phyloP scores from a whole-genome alignment of 805 yeast genomes.

The fission yeast (Schizosaccharomyces pombe) region DNA sequence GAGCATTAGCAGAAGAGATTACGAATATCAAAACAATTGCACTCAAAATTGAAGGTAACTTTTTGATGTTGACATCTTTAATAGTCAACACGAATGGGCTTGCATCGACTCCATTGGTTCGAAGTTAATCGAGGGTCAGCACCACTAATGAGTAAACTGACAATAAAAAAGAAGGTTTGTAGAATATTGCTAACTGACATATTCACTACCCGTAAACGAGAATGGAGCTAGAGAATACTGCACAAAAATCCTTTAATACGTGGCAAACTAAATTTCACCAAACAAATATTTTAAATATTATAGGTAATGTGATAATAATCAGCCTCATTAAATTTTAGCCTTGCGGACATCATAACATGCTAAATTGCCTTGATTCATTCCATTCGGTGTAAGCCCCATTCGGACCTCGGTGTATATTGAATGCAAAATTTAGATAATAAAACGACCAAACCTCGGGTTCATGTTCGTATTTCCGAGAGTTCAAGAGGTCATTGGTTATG shows the following conservation, averaged over 20 bases:
- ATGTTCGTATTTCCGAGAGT: no score
- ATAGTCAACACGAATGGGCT: conserved; percentile 60
- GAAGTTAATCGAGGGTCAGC: conserved; percentile 27
- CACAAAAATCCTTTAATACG: conserved; percentile 49
- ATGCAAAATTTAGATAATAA: no score
- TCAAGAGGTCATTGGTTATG: no score
- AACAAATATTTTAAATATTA: no score
- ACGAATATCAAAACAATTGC: conserved; percentile 47
- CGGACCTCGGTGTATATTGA: no score
- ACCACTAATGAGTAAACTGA: conserved; percentile 51
- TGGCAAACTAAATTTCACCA: no score
- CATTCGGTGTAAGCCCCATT: no score
- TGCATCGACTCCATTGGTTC: conserved; percentile 25
- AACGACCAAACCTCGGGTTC: no score
- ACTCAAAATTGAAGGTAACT: conserved; percentile 49
- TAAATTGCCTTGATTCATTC: no score
- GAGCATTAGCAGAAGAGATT: conserved; percentile 52
- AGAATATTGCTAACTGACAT: conserved; percentile 46
- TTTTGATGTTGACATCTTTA: conserved; percentile 38
- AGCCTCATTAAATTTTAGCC: no score
- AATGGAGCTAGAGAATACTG: conserved; percentile 59
- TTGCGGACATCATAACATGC: no score
- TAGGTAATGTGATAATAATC: no score
- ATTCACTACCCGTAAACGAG: conserved; percentile 53
- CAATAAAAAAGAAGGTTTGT: conserved; percentile 32